phyloP scores from a whole-genome alignment of 2,329 filamentous ascomycete genomes.

The Paradendryphiella salina region DNA sequence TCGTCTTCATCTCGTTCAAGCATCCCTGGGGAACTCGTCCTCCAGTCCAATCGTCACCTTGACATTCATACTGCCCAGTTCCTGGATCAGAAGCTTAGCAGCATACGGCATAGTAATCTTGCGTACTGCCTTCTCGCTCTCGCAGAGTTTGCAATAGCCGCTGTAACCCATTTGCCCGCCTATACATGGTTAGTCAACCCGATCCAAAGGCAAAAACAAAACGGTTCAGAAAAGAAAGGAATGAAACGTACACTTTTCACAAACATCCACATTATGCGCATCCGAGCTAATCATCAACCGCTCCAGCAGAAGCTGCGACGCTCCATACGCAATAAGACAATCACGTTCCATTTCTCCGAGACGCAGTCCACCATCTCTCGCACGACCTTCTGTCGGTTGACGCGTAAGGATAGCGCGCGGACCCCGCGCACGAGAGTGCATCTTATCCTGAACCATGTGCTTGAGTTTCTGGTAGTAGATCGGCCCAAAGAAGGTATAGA shows the following conservation, averaged over 20 bases:
- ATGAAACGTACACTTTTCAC: conserved; percentile 69
- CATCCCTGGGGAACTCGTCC: conserved; percentile 76
- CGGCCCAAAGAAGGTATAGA: conserved; percentile 97
- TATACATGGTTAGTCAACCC: conserved; percentile 2
- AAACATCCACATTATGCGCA: conserved; percentile 88
- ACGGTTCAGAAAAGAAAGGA: background rate
- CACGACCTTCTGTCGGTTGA: conserved; percentile 94
- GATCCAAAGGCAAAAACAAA: background rate
- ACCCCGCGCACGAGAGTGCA: conserved; percentile 92
- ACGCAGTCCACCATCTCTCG: conserved; percentile 85
- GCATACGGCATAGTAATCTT: conserved; percentile 98
- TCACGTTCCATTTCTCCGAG: conserved; percentile 99
- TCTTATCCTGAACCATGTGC: conserved; percentile 99
- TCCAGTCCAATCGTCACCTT: conserved; percentile 86
- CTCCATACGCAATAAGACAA: conserved; percentile 95
- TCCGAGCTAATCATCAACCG: conserved; percentile 94
- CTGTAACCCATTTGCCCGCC: conserved; percentile 89
- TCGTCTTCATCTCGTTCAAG: background rate
- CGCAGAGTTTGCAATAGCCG: conserved; percentile 92
- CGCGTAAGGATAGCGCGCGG: conserved; percentile 89
- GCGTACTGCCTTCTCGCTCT: conserved; percentile 79
- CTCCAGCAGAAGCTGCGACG: conserved; percentile 87
- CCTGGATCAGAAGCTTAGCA: conserved; percentile 92
- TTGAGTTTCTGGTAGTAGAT: conserved; percentile 99
- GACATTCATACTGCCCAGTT: conserved; percentile 98